Conservation (phyloP, 1,139 yeast genomes). For the Kodamaea derodonti region DNA sequence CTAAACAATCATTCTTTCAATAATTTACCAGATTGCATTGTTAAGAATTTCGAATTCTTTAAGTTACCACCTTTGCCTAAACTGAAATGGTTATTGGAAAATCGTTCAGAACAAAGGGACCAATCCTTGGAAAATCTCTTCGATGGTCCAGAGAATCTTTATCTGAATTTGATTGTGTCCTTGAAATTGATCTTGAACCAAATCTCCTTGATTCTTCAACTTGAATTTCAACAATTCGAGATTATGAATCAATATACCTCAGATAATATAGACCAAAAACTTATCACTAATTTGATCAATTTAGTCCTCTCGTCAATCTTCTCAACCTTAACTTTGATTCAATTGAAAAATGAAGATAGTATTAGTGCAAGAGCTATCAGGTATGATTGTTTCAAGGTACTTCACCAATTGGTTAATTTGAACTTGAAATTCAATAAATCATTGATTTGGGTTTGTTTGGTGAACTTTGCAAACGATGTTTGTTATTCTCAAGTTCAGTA, state of each 20-base stretch:
- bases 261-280: constrained; percentile 11
- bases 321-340: constrained; percentile 12
- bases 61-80: constrained; percentile 30
- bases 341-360: constrained; percentile 2
- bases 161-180: constrained; percentile 9
- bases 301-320: constrained; percentile 16
- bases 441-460: constrained; percentile 25
- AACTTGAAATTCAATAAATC: constrained; percentile 11
- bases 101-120: not conserved
- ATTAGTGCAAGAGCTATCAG: not conserved
- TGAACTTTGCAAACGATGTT: constrained; percentile 28
- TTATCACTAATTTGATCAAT: constrained; percentile 15
- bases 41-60: constrained; percentile 13
- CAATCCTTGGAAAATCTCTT: constrained; percentile 13
- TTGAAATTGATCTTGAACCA: constrained; percentile 9
- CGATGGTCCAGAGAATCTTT: not conserved
- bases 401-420: constrained; percentile 10
- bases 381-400: constrained; percentile 7
- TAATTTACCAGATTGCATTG: constrained; percentile 15
- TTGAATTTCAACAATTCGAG: constrained; percentile 17
- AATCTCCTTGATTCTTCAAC: constrained; percentile 10
- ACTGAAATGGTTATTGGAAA: constrained; percentile 11
- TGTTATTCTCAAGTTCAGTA: constrained; percentile 26
- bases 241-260: constrained; percentile 10
- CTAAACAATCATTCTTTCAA: constrained; percentile 9